Base-by-base conservation (phyloP, 345 rosid species). In the Chamaenerion angustifolium region DNA sequence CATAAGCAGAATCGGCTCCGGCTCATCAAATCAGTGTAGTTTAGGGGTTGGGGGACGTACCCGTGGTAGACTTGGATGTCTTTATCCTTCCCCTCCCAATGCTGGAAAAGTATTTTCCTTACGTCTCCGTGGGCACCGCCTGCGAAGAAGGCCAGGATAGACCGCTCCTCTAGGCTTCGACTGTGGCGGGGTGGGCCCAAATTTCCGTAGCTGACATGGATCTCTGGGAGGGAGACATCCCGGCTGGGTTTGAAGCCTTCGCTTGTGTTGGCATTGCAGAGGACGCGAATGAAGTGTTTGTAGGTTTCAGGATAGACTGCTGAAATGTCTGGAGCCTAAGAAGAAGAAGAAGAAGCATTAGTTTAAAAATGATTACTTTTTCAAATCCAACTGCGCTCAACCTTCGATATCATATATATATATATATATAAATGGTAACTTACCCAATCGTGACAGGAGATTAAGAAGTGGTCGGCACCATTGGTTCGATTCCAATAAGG, bases 361-460 rank as follows among this genome's bases (percentile, higher is more conserved):
- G 4, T 21, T 2, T 0, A 21, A 21, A 31, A 31, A 31, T 3
- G 37, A 31, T 31, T 31, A 31, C 37, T 1, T 31, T 31, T 31
- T 31, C 37, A 31, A 31, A 31, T 31, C 37, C 6, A 31, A 31
- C 37, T 8, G 37, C n/a, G n/a, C n/a, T n/a, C n/a, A n/a, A n/a
- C n/a, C n/a, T n/a, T n/a, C n/a, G n/a, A n/a, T n/a, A n/a, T n/a
- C n/a, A n/a, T n/a, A n/a, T n/a, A n/a, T n/a, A n/a, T n/a, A n/a
- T n/a, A n/a, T n/a, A n/a, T n/a, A n/a, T n/a, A n/a, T n/a, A n/a
- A n/a, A n/a, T n/a, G n/a, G n/a, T n/a, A n/a, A n/a, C n/a, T 43
- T 73, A 83, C 93, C 93, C 93, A 83, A 21, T 83, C 93, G 59
- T 80, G 93, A 41, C 93, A 80, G 48, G 87, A 77, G 42, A 83